These are phyloP conservation scores for Kwoniella shivajii DNA, from an alignment of 1,284 basidiomycete genomes.

Conservation along the genomic window DNA sequence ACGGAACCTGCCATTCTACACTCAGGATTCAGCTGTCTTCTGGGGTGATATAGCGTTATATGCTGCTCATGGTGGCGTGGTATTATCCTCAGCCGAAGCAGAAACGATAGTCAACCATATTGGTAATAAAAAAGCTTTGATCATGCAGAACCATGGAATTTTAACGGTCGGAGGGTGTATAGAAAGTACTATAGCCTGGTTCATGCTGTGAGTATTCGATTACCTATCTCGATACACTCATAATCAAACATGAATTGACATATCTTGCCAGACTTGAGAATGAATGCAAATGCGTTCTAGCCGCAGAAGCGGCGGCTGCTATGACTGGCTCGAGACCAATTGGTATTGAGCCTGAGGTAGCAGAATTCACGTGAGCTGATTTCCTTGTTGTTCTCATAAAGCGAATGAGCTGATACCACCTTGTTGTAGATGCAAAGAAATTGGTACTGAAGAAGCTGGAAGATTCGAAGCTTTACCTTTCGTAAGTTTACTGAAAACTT, in stretches of 20 bases:
- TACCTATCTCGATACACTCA: neutral
- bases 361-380: conserved; percentile 33
- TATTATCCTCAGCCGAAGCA: conserved; percentile 64
- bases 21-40: conserved; percentile 38
- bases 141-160: conserved; percentile 64
- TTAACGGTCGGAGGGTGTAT: conserved; percentile 56
- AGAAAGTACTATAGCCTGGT: conserved; percentile 33
- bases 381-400: neutral
- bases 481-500: conserved; percentile 18
- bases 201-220: conserved; percentile 29
- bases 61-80: conserved; percentile 62
- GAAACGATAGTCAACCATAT: conserved; percentile 61
- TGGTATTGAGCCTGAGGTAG: conserved; percentile 22
- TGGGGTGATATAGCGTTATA: conserved; percentile 33
- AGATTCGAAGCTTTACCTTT: conserved; percentile 32
- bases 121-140: conserved; percentile 55
- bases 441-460: conserved; percentile 33
- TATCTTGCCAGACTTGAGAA: conserved; percentile 30
- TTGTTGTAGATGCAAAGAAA: conserved; percentile 25
- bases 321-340: conserved; percentile 26
- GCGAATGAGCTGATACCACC: neutral
- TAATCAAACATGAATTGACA: neutral
- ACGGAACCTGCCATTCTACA: conserved; percentile 58
- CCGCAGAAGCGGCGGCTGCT: conserved; percentile 31
- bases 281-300: conserved; percentile 31